A percentile compares a stretch with the other conserved stretches of the same genome.
Evolutionary conservation across 2,329 filamentous ascomycete genomes (phyloP).

Genomic region (Dactylellina drechsleri): DNA sequence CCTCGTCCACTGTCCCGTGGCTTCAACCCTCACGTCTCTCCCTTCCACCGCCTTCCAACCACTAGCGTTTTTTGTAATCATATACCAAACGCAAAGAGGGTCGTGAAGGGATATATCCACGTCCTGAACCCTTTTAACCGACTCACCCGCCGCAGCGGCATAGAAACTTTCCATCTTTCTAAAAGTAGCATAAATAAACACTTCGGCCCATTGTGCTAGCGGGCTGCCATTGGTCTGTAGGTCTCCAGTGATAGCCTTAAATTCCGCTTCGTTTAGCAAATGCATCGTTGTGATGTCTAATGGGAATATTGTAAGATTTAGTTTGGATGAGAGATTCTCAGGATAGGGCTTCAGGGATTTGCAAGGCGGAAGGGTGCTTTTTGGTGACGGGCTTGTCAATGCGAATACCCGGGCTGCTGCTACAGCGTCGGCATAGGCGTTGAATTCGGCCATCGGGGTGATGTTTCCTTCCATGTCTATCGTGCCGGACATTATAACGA

Average conservation of each 20-base stretch:
- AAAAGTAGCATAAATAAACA: conserved; percentile 77
- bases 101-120: conserved; percentile 77
- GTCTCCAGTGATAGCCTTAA: conserved; percentile 68
- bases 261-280: conserved; percentile 71
- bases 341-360: conserved; percentile 72
- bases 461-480: conserved; percentile 83
- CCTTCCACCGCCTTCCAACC: conserved; percentile 69
- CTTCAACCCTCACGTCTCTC: conserved; percentile 90
- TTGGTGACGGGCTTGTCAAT: conserved; percentile 77
- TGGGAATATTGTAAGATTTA: conserved; percentile 77
- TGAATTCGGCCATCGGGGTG: conserved; percentile 90
- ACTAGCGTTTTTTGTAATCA: conserved; percentile 29
- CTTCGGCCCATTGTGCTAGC: conserved; percentile 76
- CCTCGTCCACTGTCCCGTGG: conserved; percentile 89
- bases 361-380: conserved; percentile 80
- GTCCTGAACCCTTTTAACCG: conserved; percentile 22
- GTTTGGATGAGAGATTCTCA: conserved; percentile 69
- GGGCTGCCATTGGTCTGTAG: conserved; percentile 71
- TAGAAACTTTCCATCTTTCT: conserved; percentile 73
- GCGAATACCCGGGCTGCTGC: conserved; percentile 81
- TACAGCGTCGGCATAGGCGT: conserved; percentile 86
- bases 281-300: conserved; percentile 81
- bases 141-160: conserved; percentile 65
- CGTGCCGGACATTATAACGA: conserved; percentile 94
- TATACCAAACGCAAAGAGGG: conserved; percentile 73